Evolutionary conservation across 441 rosid species (phyloP).

Genomic region (Arabidopsis hybrid): DNA sequence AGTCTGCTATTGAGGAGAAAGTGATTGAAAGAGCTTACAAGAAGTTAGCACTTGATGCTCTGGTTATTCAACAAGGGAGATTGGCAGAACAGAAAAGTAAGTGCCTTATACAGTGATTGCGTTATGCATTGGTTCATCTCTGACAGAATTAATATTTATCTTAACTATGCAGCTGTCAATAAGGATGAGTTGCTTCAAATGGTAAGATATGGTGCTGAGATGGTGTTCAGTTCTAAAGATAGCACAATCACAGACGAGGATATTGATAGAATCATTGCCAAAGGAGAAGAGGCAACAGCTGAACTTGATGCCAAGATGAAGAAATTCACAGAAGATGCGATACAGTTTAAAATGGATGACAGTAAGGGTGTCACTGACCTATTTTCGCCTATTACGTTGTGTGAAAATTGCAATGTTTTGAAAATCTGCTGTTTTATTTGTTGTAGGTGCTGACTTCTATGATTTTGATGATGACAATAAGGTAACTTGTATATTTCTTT

Average conservation of each 20-base stretch:
- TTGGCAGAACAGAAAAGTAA: constrained; percentile 98
- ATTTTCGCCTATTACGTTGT: neutral
- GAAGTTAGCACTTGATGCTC: constrained; percentile 98
- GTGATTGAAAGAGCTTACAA: constrained; percentile 99
- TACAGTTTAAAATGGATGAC: constrained; percentile 98
- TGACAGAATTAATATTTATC: neutral
- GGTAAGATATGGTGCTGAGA: constrained; percentile 99
- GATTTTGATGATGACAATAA: constrained; percentile 30
- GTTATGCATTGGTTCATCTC: constrained; percentile 10
- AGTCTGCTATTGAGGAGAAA: constrained; percentile 99
- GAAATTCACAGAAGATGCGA: constrained; percentile 98
- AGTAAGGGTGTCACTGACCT: constrained; percentile 57
- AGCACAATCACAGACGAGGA: constrained; percentile 99
- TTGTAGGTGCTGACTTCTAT: constrained; percentile 76
- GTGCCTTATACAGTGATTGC: constrained; percentile 8
- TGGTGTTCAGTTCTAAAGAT: constrained; percentile 99
- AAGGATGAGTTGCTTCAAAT: constrained; percentile 99
- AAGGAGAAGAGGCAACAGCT: constrained; percentile 99
- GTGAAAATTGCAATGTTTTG: constrained; percentile 3
- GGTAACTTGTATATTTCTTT: constrained; percentile 34
- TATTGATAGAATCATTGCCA: constrained; percentile 98
- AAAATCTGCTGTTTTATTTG: constrained; percentile 25
- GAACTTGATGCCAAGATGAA: constrained; percentile 99
- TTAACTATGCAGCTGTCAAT: constrained; percentile 77
- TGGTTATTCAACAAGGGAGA: constrained; percentile 98